Evolutionary conservation across 495 filamentous ascomycete species (phyloP).

Genomic region (Penicillium flavigenum): DNA sequence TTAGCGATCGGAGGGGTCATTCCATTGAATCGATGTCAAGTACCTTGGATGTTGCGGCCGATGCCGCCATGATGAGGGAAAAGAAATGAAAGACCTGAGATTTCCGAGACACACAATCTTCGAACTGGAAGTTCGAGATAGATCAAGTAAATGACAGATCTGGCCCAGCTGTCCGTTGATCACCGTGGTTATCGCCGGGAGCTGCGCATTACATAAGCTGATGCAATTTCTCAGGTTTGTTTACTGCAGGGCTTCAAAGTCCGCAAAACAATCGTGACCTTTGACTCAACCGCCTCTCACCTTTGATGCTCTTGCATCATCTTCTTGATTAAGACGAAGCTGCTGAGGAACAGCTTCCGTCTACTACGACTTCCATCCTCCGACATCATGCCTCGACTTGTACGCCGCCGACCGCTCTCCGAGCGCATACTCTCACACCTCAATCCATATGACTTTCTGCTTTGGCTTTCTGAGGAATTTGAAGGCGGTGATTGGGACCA

Average conservation of each 20-base stretch:
- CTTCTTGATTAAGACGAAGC: slow-evolving; percentile 18
- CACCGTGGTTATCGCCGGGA: slow-evolving; percentile 28
- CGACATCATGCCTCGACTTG: slow-evolving; percentile 66
- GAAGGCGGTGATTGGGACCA: slow-evolving; percentile 88
- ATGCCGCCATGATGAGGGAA: slow-evolving; percentile 35
- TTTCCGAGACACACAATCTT: not conserved
- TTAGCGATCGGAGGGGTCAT: slow-evolving; percentile 26
- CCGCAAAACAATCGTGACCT: slow-evolving; percentile 6
- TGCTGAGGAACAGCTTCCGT: slow-evolving; percentile 27
- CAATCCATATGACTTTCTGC: slow-evolving; percentile 82
- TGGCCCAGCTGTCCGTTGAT: slow-evolving; percentile 13
- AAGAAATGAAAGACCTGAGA: not conserved
- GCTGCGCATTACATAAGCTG: slow-evolving; percentile 27
- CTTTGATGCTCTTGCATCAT: slow-evolving; percentile 14
- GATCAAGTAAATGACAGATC: slow-evolving; percentile 7
- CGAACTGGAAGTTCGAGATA: not conserved
- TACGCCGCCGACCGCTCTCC: slow-evolving; percentile 71
- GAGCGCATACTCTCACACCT: slow-evolving; percentile 77
- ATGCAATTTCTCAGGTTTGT: slow-evolving; percentile 25
- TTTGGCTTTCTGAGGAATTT: slow-evolving; percentile 87
- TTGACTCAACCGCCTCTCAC: slow-evolving; percentile 3
- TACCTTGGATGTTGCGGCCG: slow-evolving; percentile 45
- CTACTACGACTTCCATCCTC: slow-evolving; percentile 7
- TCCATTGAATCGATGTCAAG: slow-evolving; percentile 11
- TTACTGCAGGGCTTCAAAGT: slow-evolving; percentile 15